A percentile compares a stretch with the other conserved stretches of the same genome.
phyloP scores from a whole-genome alignment of 2,329 filamentous ascomycete species.

The Ophiostoma ulmi region DNA sequence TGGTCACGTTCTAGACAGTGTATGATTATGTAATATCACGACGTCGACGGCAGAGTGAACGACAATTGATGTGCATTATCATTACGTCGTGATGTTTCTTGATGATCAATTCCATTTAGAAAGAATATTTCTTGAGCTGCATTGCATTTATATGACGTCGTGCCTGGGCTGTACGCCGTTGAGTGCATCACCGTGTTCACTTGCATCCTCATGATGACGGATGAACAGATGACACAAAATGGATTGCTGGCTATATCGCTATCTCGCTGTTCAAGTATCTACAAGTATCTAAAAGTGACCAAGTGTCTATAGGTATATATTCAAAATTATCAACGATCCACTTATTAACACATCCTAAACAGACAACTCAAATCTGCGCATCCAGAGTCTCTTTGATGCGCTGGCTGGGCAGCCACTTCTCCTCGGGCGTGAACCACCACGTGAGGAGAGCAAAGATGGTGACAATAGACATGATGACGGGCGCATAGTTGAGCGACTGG shows the following conservation, averaged over 20 bases:
- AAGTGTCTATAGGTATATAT: no score
- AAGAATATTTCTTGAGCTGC: neutral
- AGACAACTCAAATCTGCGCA: constrained; percentile 11
- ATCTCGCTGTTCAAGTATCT: no score
- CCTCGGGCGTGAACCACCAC: constrained; percentile 23
- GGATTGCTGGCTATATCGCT: no score
- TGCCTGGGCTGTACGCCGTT: neutral
- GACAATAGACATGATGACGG: constrained; percentile 24
- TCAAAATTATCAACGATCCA: no score
- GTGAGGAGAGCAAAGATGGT: constrained; percentile 24
- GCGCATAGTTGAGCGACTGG: constrained; percentile 25
- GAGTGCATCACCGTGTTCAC: neutral
- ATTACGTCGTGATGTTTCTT: neutral
- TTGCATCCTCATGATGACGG: neutral
- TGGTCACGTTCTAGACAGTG: neutral
- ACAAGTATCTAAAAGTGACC: no score
- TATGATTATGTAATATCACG: neutral
- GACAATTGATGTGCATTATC: neutral
- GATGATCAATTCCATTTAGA: neutral
- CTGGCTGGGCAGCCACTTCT: constrained; percentile 24
- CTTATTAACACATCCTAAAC: neutral
- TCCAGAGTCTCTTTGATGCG: constrained; percentile 19
- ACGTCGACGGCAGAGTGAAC: neutral
- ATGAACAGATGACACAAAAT: no score
- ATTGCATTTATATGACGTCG: neutral